Evolutionary conservation across 2,329 filamentous ascomycete genomes (phyloP), one percentile per base, ranked within the genome.

Genomic region (Pestalotiopsis sp.): DNA sequence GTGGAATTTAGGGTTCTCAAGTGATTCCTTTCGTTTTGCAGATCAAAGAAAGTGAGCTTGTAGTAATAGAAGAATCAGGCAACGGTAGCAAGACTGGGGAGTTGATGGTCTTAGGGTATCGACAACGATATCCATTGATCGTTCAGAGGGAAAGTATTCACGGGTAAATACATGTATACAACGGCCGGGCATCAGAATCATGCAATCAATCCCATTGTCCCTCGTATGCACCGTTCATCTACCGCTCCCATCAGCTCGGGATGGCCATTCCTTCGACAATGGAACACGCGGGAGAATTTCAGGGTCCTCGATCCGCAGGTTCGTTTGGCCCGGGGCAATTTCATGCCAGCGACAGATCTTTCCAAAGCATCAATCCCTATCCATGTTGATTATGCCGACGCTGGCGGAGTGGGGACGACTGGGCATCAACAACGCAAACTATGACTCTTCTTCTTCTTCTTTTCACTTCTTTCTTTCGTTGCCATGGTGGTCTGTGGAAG

Each of bases 401-500:
- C 52, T 66, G 64, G 45, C 45, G 6, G 45, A 20, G 45, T 52
- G 45, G 45, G 20, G 55, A 55, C 60, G 41, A 27, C n/a, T 52
- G 36, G 55, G 64, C 57, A 65, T 36, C 63, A 64, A 64, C 62
- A 64, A 64, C 14, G 13, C 41, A 64, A 4, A 49, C 2, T 25
- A 66, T 66, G 64, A 66, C 64, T 66, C 64, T 65, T 66, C 9
- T 36, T 66, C 9, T 36, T 65, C 25, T 23, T 45, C 6, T 36
- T 36, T 36, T 36, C 31, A 36, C 31, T 38, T n/a, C 38, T 55
- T 52, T 12, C 45, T 17, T 38, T 67, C 62, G 64, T 70, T 64
- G 36, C 52, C 61, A 66, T 64, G 58, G 57, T 27, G 39, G 41
- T 11, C 52, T 45, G 45, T 64, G 58, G 39, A 36, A 36, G 31